Evolutionary conservation across 768 basidiomycete genomes (phyloP).

Genomic region (Flagelloscypha sp.): DNA sequence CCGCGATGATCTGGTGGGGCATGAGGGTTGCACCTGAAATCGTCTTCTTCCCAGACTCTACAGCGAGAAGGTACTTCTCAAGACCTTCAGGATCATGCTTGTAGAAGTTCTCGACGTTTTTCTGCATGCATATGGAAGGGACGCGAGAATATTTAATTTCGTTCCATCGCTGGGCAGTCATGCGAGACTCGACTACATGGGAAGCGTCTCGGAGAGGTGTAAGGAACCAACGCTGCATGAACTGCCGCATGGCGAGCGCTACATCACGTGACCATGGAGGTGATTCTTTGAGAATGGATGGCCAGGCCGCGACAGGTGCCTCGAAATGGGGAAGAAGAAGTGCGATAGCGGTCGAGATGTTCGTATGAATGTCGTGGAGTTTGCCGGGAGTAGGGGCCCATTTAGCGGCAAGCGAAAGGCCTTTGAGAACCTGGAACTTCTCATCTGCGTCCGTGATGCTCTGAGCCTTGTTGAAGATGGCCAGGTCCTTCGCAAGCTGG

Average conservation of each 20-base stretch:
- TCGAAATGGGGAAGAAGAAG: slow-evolving; percentile 39
- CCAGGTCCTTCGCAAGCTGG: slow-evolving; percentile 41
- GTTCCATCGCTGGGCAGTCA: slow-evolving; percentile 52
- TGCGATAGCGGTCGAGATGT: slow-evolving; percentile 56
- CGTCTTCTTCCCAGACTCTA: slow-evolving; percentile 43
- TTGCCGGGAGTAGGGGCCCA: slow-evolving; percentile 59
- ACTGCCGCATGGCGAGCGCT: slow-evolving; percentile 45
- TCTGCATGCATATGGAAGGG: slow-evolving; percentile 53
- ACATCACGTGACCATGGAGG: slow-evolving; percentile 19
- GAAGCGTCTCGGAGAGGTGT: slow-evolving; percentile 42
- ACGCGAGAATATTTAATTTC: slow-evolving; percentile 53
- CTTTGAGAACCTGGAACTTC: slow-evolving; percentile 23
- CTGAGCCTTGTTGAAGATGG: slow-evolving; percentile 27
- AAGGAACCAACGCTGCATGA: slow-evolving; percentile 53
- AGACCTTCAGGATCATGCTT: slow-evolving; percentile 54
- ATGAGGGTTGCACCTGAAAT: slow-evolving; percentile 64
- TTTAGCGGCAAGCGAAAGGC: slow-evolving; percentile 53
- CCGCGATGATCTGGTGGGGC: slow-evolving; percentile 52
- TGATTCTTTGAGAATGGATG: too few relatives aligned
- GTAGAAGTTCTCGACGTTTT: slow-evolving; percentile 46
- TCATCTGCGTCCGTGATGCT: slow-evolving; percentile 23
- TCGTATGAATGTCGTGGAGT: slow-evolving; percentile 55
- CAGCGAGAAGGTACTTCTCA: slow-evolving; percentile 44
- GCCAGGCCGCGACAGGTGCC: slow-evolving; percentile 17
- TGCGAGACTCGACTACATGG: slow-evolving; percentile 48